Evolutionary conservation across 2,329 filamentous ascomycete genomes (phyloP), one percentile per base, ranked within the genome.

Genomic region (Aspergillus felis): DNA sequence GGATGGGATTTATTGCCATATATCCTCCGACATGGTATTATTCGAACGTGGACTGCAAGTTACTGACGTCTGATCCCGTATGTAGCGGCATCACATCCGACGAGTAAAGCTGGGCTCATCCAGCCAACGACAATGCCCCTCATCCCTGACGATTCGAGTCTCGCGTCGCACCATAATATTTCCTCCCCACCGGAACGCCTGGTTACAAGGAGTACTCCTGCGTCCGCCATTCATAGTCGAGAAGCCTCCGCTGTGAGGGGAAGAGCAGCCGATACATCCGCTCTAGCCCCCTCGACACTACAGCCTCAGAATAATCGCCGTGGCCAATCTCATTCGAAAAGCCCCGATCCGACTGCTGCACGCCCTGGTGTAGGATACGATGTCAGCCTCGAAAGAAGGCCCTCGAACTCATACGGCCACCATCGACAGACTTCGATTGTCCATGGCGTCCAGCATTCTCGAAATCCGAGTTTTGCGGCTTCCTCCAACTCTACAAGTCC

Each of bases 381-480:
- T 64, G 70, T 63, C 49, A 66, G 65, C 55, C 63, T 77, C 57
- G 76, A 79, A 66, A 69, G 75, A 59, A 68, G 72, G 54, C 74
- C 76, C 38, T 78, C 75, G 6, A 76, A 75, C 58, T 82, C 81
- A 17, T 88, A 97, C 80, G 91, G 90, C 58, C 92, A 99, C 74
- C 92, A 97, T 76, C 88, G 94, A 55, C 92, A 99, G 78, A 96
- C 93, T 0, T 97, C 93, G 51, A 97, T 97, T 66, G 92, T 97
- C 57, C 91, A 97, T 85, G 93, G 94, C 55, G 75, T 96, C 65
- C 92, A 96, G 74, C 94, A 99, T 76, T 89, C 84, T 56, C 79
- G 93, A 76, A 96, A 95, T 82, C 89, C 92, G 66, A 97, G 92
- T 77, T 86, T 76, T 64, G 72, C 73, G 35, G 66, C 69, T 44